phyloP scores from a whole-genome alignment of 2,329 filamentous ascomycete species.

The Aspergillus versicolor region DNA sequence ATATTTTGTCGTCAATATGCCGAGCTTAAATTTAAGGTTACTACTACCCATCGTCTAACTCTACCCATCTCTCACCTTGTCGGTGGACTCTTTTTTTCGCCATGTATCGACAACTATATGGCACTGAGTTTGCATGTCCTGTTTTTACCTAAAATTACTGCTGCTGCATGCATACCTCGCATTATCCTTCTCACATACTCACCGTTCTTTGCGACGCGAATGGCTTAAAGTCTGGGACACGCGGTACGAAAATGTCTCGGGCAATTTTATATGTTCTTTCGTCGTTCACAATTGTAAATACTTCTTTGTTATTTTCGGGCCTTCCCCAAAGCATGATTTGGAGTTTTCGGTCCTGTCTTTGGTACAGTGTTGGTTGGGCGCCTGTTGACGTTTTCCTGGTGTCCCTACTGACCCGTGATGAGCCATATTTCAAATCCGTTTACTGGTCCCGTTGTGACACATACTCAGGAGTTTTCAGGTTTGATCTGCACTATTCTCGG shows the following conservation, averaged over 20 bases:
- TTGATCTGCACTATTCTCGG: not conserved
- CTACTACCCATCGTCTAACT: not conserved
- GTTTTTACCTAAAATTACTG: not conserved
- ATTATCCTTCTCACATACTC: not conserved
- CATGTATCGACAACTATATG: conserved; percentile 17
- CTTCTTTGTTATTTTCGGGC: conserved; percentile 4
- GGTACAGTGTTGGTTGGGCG: conserved; percentile 1
- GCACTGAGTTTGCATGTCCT: conserved; percentile 21
- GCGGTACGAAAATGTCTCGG: not conserved
- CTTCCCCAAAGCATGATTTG: conserved; percentile 8
- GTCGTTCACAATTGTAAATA: conserved; percentile 9
- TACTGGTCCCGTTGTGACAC: not conserved
- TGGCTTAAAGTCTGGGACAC: not conserved
- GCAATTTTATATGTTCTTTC: conserved; percentile 1
- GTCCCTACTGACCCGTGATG: not conserved
- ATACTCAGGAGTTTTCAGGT: not conserved
- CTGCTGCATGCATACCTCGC: not conserved
- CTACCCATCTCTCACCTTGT: not conserved
- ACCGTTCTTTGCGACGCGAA: not conserved
- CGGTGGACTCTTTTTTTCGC: not conserved
- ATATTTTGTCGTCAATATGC: not conserved
- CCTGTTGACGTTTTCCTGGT: not conserved
- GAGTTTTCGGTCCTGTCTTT: conserved; percentile 9
- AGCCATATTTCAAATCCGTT: not conserved
- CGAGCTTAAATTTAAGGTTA: not conserved